A percentile compares a stretch with the other conserved stretches of the same genome.
Conservation (phyloP, 2,329 filamentous ascomycete species). For the Pseudogymnoascus verrucosus region DNA sequence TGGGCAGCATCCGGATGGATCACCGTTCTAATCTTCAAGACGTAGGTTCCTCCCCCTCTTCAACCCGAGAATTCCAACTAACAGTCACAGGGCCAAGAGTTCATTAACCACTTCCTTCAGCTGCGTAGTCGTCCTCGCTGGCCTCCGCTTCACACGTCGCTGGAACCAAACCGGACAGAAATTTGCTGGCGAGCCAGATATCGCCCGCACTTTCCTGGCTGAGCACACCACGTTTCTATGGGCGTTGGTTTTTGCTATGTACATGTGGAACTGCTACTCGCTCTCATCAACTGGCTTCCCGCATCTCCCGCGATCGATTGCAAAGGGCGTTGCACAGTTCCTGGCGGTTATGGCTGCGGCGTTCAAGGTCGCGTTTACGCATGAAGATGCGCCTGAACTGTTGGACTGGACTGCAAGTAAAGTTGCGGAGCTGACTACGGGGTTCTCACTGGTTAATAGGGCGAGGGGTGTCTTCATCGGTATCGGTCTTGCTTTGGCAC, state of each 20-base stretch:
- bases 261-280: slow-evolving; percentile 42
- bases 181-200: slow-evolving; percentile 81
- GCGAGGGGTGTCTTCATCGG: slow-evolving; percentile 42
- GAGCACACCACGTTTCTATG: slow-evolving; percentile 63
- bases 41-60: slow-evolving; percentile 17
- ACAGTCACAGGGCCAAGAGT: slow-evolving; percentile 19
- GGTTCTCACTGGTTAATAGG: slow-evolving; percentile 22
- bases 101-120: slow-evolving; percentile 15
- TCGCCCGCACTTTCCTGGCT: slow-evolving; percentile 64
- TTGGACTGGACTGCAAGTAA: slow-evolving; percentile 38
- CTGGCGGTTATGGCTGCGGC: slow-evolving; percentile 53
- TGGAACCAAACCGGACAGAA: slow-evolving; percentile 99
- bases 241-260: slow-evolving; percentile 61
- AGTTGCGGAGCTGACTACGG: slow-evolving; percentile 18
- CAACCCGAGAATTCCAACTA: slow-evolving; percentile 12
- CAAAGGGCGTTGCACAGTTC: slow-evolving; percentile 29
- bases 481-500: slow-evolving; percentile 30
- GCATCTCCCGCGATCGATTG: slow-evolving; percentile 22
- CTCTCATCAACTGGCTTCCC: slow-evolving; percentile 21
- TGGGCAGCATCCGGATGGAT: slow-evolving; percentile 73
- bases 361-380: slow-evolving; percentile 87
- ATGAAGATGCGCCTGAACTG: slow-evolving; percentile 80
- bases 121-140: slow-evolving; percentile 43
- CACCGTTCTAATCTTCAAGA: slow-evolving; percentile 42
- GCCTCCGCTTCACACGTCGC: slow-evolving; percentile 60